A percentile compares a stretch with the other conserved stretches of the same genome.
phyloP scores from a whole-genome alignment of 169 alveolate species.

The Blepharisma undulans region DNA sequence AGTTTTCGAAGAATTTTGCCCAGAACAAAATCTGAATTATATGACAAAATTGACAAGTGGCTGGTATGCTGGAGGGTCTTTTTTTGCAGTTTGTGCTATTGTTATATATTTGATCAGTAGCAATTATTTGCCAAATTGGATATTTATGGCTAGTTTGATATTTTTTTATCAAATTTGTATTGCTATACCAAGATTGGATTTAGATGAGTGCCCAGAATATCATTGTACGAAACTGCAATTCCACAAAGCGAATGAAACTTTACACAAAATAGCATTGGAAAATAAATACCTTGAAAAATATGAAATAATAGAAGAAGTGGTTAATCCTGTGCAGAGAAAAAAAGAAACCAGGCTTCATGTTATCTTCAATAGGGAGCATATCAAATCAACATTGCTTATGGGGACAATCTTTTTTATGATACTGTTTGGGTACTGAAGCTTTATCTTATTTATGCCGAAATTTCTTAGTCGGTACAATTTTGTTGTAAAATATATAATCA shows the following conservation, averaged over 20 bases:
- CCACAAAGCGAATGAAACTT: not conserved
- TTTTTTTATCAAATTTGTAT: not conserved
- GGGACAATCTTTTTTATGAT: not conserved
- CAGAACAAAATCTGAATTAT: not conserved
- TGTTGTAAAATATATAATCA: not conserved
- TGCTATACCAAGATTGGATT: not conserved
- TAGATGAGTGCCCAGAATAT: slow-evolving; percentile 6
- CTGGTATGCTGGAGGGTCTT: not conserved
- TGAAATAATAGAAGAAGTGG: not conserved
- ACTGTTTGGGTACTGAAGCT: not conserved
- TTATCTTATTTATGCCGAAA: slow-evolving; percentile 26
- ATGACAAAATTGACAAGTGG: not conserved
- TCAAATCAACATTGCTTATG: not conserved
- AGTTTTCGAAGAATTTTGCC: slow-evolving; percentile 10
- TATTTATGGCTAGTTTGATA: not conserved
- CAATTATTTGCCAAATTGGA: not conserved
- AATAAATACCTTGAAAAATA: not conserved
- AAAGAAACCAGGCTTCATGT: not conserved
- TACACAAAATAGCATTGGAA: not conserved
- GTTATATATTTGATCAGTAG: not conserved
- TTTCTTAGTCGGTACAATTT: not conserved
- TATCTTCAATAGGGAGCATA: not conserved
- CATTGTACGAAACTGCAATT: not conserved
- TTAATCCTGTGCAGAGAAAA: not conserved
- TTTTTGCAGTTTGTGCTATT: not conserved